Base-by-base conservation (phyloP, 2,329 filamentous ascomycete species). In the Pseudocercospora crystallina region DNA sequence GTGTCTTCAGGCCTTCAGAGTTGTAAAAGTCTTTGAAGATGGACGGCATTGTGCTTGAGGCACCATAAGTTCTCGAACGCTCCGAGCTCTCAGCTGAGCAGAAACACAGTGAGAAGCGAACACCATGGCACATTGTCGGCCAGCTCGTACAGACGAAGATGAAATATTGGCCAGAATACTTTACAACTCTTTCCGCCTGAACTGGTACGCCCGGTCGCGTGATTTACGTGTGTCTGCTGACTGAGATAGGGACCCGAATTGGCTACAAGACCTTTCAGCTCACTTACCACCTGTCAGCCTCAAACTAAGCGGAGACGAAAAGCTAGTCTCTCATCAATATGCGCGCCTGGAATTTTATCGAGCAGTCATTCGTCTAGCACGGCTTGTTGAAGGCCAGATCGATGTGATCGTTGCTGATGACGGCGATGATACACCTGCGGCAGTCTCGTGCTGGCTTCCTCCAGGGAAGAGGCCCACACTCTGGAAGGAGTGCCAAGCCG, bases 121-220 rank as follows among this genome's bases (percentile, higher is more conserved):
- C 20, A 26, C 11, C 10, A 32, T 42, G 39, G 29, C 39, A 10
- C 11, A 17, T 2, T 42, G 30, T 31, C 39, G 20, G 14, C 39
- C 39, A 30, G 39, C 26, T n/a, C 12, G 39, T 10, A 14, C 30
- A 13, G 34, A 46, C 13, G 43, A 46, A 37, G 43, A 46, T 14
- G 43, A 46, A 13, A 9, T 46, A 29, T 33, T 46, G 26, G 43
- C 43, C 26, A 11, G 43, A 31, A 5, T 38, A 11, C 20, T 36
- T 4, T 46, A n/a, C 20, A 46, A 38, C 13, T 33, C 34, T 11
- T 46, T 46, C 20, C 9, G 43, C 5, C 43, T 46, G 8, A 46
- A 31, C 17, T 46, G 43, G 20, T 46, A 38, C 9, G 17, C n/a
- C 14, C 14, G 5, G 17, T 13, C 8, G 14, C n/a, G 17, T 26